Evolutionary conservation across 2,329 filamentous ascomycete species (phyloP).

Genomic region (Rhynchosporium graminicola): DNA sequence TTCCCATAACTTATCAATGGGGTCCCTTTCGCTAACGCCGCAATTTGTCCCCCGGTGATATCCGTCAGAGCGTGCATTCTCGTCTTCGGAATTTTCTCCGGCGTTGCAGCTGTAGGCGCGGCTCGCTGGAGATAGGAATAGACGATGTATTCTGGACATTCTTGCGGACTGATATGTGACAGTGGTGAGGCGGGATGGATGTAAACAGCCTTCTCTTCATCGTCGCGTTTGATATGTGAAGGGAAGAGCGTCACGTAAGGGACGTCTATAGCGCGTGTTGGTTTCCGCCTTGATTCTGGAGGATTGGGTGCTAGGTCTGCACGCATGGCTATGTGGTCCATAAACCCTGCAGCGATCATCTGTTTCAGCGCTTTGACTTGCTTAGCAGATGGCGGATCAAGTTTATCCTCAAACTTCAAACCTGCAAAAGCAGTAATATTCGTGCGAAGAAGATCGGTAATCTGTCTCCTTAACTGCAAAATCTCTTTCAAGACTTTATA

Average conservation of each 20-base stretch:
- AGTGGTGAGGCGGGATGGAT: conserved; percentile 85
- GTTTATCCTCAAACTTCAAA: conserved; percentile 56
- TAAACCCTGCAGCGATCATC: conserved; percentile 87
- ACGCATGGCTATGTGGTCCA: conserved; percentile 92
- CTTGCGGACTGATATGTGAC: conserved; percentile 64
- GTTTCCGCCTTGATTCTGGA: conserved; percentile 66
- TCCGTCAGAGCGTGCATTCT: conserved; percentile 88
- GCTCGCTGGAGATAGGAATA: conserved; percentile 83
- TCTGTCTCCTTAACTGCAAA: conserved; percentile 77
- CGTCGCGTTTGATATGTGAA: conserved; percentile 50
- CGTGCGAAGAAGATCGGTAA: conserved; percentile 75
- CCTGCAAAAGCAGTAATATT: conserved; percentile 69
- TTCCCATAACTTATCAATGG: conserved; percentile 84
- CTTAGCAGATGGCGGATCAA: conserved; percentile 61
- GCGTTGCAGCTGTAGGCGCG: conserved; percentile 49
- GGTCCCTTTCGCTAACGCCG: conserved; percentile 79
- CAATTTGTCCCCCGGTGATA: conserved; percentile 72
- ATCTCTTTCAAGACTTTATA: conserved; percentile 87
- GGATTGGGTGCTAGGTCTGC: conserved; percentile 80
- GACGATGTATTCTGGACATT: conserved; percentile 84
- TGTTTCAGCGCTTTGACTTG: conserved; percentile 83
- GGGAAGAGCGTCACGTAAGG: conserved; percentile 86
- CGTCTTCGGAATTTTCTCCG: conserved; percentile 66
- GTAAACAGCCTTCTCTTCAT: conserved; percentile 70
- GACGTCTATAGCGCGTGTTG: conserved; percentile 85